These are phyloP conservation scores for Linnemannia hyalina DNA, from an alignment of 192 early-diverging fungal genomes.

Conservation along the genomic window DNA sequence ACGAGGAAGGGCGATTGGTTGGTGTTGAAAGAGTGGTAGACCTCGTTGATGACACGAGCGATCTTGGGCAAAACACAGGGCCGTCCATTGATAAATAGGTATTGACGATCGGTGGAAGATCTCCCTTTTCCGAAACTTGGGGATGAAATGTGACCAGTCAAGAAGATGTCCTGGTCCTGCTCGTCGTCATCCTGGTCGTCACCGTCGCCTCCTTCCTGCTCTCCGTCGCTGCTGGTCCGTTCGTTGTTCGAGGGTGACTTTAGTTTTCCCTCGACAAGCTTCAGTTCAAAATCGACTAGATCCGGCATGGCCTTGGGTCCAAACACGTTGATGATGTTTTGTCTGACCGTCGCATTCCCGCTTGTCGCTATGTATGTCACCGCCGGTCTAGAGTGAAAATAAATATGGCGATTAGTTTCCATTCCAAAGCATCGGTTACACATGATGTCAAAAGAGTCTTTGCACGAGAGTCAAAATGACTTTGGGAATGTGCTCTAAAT, in stretches of 20 bases:
- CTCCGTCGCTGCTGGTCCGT: neutral
- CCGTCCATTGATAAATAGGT: constrained; percentile 89
- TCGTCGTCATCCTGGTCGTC: neutral
- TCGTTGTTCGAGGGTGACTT: constrained; percentile 10
- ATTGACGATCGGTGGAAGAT: constrained; percentile 86
- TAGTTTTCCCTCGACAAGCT: constrained; percentile 37
- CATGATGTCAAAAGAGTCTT: neutral
- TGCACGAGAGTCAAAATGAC: neutral
- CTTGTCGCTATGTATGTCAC: constrained; percentile 67
- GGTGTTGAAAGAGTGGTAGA: constrained; percentile 76
- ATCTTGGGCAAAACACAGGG: constrained; percentile 90
- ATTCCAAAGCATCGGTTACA: neutral
- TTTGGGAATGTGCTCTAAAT: too few relatives aligned
- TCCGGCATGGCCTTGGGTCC: constrained; percentile 69
- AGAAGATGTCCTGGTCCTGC: constrained; percentile 23
- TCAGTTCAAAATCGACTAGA: constrained; percentile 64
- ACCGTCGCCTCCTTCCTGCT: neutral
- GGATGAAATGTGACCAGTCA: constrained; percentile 70
- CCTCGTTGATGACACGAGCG: constrained; percentile 83
- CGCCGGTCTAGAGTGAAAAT: constrained; percentile 57
- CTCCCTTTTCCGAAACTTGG: constrained; percentile 78
- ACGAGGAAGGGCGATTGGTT: constrained; percentile 87
- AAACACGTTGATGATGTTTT: constrained; percentile 85
- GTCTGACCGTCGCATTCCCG: constrained; percentile 68
- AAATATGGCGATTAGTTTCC: neutral